Evolutionary conservation across 2,329 filamentous ascomycete species (phyloP).

Genomic region (Alternaria arborescens): DNA sequence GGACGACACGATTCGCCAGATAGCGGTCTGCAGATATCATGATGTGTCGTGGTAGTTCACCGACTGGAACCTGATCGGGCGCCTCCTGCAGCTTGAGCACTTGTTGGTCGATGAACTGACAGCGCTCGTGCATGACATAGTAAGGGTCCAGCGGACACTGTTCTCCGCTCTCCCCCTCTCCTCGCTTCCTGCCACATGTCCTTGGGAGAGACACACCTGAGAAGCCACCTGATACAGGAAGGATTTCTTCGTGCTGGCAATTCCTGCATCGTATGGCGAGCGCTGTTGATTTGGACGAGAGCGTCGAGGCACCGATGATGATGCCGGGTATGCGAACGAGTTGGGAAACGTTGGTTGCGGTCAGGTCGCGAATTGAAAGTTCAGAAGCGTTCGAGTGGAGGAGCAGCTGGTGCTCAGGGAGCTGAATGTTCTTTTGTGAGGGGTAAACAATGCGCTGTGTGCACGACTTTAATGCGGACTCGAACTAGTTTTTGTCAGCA

Average conservation of each 20-base stretch:
- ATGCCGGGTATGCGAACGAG: constrained; percentile 98
- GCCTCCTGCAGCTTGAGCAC: constrained; percentile 98
- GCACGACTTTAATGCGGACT: constrained; percentile 86
- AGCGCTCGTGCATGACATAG: constrained; percentile 93
- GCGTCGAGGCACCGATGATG: constrained; percentile 94
- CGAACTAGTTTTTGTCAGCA: constrained; percentile 70
- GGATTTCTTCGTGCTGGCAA: constrained; percentile 75
- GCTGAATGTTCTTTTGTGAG: constrained; percentile 68
- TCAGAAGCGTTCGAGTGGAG: constrained; percentile 91
- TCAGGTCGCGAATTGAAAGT: constrained; percentile 91
- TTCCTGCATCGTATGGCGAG: constrained; percentile 88
- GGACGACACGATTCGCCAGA: constrained; percentile 92
- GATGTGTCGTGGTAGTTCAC: constrained; percentile 93
- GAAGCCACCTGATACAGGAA: constrained; percentile 85
- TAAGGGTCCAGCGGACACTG: constrained; percentile 94
- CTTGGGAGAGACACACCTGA: constrained; percentile 85
- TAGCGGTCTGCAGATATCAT: constrained; percentile 97
- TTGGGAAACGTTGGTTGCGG: constrained; percentile 89
- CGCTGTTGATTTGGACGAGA: constrained; percentile 92
- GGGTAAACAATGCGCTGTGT: constrained; percentile 94
- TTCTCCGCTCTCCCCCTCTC: constrained; percentile 71
- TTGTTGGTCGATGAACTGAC: constrained; percentile 95
- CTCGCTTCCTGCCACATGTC: constrained; percentile 72
- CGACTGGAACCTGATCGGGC: constrained; percentile 95
- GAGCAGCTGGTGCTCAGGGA: constrained; percentile 93